Evolutionary conservation across 306 rosid species (phyloP).

Genomic region (Lathyrus aphaca): DNA sequence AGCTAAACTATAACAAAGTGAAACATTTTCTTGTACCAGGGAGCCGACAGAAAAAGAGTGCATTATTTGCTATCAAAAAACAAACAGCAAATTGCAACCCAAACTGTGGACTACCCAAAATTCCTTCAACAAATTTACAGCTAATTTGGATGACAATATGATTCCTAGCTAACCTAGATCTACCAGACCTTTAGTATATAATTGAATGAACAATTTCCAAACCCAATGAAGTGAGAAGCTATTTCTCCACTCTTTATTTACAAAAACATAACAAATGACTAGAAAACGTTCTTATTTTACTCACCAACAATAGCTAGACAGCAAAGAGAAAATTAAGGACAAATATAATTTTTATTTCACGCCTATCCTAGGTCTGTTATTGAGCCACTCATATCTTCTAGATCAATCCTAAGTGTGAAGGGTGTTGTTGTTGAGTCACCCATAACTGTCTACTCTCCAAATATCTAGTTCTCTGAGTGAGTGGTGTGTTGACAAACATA

Average conservation of each 20-base stretch:
- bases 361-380: not conserved
- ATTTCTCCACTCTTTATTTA: not conserved
- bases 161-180: not conserved
- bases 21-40: not conserved
- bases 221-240: constrained; percentile 14
- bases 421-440: too few relatives aligned
- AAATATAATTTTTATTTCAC: not conserved
- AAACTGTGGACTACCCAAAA: constrained; percentile 24
- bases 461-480: too few relatives aligned
- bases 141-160: constrained; percentile 1
- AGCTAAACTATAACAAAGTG: constrained; percentile 15
- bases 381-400: not conserved
- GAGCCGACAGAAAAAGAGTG: constrained; percentile 9
- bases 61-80: constrained; percentile 14
- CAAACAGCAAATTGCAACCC: constrained; percentile 27
- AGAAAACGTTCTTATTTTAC: not conserved
- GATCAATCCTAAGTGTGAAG: too few relatives aligned
- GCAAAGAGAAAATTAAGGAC: not conserved
- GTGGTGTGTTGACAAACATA: too few relatives aligned
- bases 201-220: too few relatives aligned
- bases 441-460: too few relatives aligned
- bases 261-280: constrained; percentile 23
- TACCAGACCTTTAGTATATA: constrained; percentile 4
- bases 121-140: not conserved
- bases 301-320: not conserved